phyloP scores from a whole-genome alignment of 306 rosid genomes.

The Hippophae gyantsensis region DNA sequence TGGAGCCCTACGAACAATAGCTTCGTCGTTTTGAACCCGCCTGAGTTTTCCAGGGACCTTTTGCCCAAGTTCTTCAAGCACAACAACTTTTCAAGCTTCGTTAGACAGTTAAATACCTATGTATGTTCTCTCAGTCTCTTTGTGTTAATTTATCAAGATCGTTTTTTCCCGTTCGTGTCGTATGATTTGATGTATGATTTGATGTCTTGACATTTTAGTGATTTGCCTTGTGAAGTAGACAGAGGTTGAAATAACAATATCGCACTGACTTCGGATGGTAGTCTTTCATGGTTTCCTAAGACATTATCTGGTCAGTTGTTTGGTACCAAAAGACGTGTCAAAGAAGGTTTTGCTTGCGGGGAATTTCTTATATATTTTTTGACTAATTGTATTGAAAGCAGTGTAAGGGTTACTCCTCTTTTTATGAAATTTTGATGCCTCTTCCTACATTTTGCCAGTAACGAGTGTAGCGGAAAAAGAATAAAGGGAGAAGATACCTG shows the following conservation, averaged over 20 bases:
- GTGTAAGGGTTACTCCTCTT: neutral
- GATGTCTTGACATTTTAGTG: no score
- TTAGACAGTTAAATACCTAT: slow-evolving; percentile 85
- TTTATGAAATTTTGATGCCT: slow-evolving; percentile 26
- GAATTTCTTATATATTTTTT: no score
- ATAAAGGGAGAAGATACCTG: slow-evolving; percentile 31
- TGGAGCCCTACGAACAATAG: slow-evolving; percentile 90
- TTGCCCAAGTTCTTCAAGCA: slow-evolving; percentile 93
- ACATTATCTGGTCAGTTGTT: no score
- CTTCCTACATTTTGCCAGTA: slow-evolving; percentile 43
- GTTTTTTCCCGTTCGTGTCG: neutral
- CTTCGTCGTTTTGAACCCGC: slow-evolving; percentile 97
- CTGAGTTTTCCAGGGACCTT: slow-evolving; percentile 86
- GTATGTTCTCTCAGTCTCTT: slow-evolving; percentile 26
- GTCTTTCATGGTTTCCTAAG: no score
- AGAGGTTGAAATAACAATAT: no score
- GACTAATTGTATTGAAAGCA: neutral
- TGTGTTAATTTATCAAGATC: neutral
- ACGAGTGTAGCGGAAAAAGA: slow-evolving; percentile 36
- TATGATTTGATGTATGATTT: neutral
- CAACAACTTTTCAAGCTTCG: slow-evolving; percentile 92
- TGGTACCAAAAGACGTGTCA: no score
- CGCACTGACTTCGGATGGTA: no score
- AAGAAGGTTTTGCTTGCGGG: no score
- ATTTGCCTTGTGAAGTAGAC: no score